Percentiles rank a stretch among this genome's conserved stretches.
phyloP scores from a whole-genome alignment of 495 filamentous ascomycete genomes.

The Patellaria atrata region DNA sequence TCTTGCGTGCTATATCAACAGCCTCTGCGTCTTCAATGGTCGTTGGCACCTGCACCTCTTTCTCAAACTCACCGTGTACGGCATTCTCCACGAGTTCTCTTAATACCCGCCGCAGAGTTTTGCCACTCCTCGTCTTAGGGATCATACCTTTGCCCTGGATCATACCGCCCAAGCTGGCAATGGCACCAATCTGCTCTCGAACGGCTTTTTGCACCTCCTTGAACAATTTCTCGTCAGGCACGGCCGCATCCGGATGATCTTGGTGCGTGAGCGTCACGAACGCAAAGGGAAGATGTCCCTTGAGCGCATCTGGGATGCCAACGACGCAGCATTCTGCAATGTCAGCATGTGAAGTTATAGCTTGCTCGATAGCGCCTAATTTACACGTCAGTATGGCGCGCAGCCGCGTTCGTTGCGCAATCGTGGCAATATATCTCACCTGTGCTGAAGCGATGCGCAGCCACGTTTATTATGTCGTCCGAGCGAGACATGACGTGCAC shows the following conservation, averaged over 20 bases:
- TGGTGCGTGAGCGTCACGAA: slow-evolving; percentile 51
- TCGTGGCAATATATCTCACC: slow-evolving; percentile 40
- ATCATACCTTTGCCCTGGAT: slow-evolving; percentile 82
- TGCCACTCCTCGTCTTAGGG: slow-evolving; percentile 77
- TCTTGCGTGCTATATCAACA: slow-evolving; percentile 39
- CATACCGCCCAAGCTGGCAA: slow-evolving; percentile 70
- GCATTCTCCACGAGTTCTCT: slow-evolving; percentile 62
- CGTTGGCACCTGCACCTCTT: slow-evolving; percentile 38
- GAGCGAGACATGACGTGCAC: slow-evolving; percentile 73
- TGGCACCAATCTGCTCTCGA: slow-evolving; percentile 73
- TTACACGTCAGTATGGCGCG: slow-evolving; percentile 1
- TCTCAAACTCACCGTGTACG: slow-evolving; percentile 36
- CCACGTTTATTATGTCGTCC: slow-evolving; percentile 93
- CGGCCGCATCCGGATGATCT: slow-evolving; percentile 31
- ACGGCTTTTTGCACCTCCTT: slow-evolving; percentile 47
- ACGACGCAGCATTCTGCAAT: slow-evolving; percentile 76
- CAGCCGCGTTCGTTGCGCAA: background rate
- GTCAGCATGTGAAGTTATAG: slow-evolving; percentile 60
- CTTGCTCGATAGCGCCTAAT: slow-evolving; percentile 72
- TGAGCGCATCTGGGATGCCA: slow-evolving; percentile 68
- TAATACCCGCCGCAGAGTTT: slow-evolving; percentile 70
- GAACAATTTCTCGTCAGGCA: slow-evolving; percentile 39
- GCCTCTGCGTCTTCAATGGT: slow-evolving; percentile 47
- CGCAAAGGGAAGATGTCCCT: slow-evolving; percentile 83
- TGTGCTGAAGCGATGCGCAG: slow-evolving; percentile 82